Evolutionary conservation across 768 basidiomycete species (phyloP), one percentile per base, ranked within the genome.

Genomic region (Macrolepiota dolichaula): DNA sequence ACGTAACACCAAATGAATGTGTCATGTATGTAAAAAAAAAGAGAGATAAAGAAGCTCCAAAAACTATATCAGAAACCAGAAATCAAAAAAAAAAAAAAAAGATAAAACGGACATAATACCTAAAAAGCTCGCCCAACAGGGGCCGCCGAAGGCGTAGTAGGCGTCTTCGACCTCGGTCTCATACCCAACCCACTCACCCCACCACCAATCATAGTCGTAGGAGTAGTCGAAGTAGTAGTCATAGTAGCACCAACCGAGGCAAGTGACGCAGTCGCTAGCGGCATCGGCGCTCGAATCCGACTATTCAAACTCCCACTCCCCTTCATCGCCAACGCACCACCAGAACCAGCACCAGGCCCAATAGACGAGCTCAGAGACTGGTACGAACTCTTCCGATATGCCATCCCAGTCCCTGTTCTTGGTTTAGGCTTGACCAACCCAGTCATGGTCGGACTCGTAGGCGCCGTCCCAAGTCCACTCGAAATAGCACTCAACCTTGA

Each of bases 371-470:
- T 54, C 24, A 54, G 38, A n/a, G 61, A 49, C 44, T 59, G 62
- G 25, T 46, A 42, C n/a, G 73, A 72, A 47, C 70, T 73, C 38
- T 74, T 82, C 49, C 82, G 77, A 66, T 89, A 89, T 38, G 76
- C 72, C 87, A 89, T 89, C n/a, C 87, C 87, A 11, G 87, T 86
- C 5, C 87, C 87, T 10, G 82, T 88, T 29, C 87, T 72, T 10
- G 87, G 86, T 63, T 74, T 81, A 19, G 83, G 84, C 15, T 76
- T 72, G 3, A 68, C 61, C 52, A 63, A 44, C 5, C 44, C 57
- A 24, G 57, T 24, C 4, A n/a, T n/a, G n/a, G 62, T 46, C 44
- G 53, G 47, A 24, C 55, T 62, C 17, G 62, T 38, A 36, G 62
- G 62, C 9, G 29, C 27, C 11, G 46, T 32, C 29, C 3, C 11